A percentile compares a stretch with the other conserved stretches of the same genome.
Evolutionary conservation across 768 basidiomycete species (phyloP).

Genomic region (Cubamyces lactineus): DNA sequence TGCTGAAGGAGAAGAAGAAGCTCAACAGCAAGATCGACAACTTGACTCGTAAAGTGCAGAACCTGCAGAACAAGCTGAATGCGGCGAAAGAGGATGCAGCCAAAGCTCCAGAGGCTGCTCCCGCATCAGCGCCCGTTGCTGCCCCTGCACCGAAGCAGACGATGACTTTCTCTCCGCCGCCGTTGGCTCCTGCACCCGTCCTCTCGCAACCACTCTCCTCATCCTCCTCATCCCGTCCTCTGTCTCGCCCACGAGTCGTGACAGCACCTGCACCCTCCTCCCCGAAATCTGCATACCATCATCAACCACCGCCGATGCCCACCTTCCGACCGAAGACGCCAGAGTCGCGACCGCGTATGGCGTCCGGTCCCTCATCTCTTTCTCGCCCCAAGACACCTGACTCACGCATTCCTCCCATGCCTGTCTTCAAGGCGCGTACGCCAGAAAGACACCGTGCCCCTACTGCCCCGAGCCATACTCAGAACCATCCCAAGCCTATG

Average conservation of each 20-base stretch:
- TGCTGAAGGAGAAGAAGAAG: constrained; percentile 82
- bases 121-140: constrained; percentile 22
- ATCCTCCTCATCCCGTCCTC: constrained; percentile 25
- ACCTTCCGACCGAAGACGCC: constrained; percentile 35
- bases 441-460: constrained; percentile 42
- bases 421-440: constrained; percentile 55
- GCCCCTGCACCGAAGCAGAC: constrained; percentile 28
- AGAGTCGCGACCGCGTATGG: constrained; percentile 32
- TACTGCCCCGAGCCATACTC: constrained; percentile 2
- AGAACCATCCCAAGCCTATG: constrained; percentile 2
- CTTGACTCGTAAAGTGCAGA: constrained; percentile 72
- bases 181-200: constrained; percentile 18
- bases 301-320: constrained; percentile 19
- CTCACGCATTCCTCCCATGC: constrained; percentile 14
- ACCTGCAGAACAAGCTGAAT: constrained; percentile 66
- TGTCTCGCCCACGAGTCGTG: constrained; percentile 51
- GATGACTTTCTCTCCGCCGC: constrained; percentile 25
- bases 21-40: constrained; percentile 68
- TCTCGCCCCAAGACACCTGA: constrained; percentile 35
- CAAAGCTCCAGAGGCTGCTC: constrained; percentile 13
- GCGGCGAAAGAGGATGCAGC: constrained; percentile 40
- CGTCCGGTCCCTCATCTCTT: constrained; percentile 20
- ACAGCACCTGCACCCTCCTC: constrained; percentile 26
- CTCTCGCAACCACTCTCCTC: constrained; percentile 21
- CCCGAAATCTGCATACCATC: not conserved